phyloP scores from a whole-genome alignment of 495 filamentous ascomycete genomes.

The Penicillium subrubescens region DNA sequence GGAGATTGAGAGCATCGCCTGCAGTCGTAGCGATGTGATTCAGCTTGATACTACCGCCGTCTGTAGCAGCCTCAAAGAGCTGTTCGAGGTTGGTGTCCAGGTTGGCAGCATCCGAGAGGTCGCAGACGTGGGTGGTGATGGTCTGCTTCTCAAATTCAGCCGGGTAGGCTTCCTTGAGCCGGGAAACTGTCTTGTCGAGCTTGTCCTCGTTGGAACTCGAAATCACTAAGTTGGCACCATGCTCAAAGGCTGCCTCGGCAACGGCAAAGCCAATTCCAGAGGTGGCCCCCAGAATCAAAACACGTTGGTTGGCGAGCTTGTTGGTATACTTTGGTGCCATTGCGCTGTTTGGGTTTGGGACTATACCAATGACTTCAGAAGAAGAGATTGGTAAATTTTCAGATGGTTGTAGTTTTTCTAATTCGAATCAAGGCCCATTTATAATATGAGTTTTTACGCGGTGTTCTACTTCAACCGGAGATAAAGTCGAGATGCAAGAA shows the following conservation, averaged over 20 bases:
- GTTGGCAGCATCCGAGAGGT: constrained; percentile 44
- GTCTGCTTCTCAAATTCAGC: constrained; percentile 21
- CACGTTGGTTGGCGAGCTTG: constrained; percentile 25
- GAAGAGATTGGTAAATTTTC: background rate
- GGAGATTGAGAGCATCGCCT: constrained; percentile 43
- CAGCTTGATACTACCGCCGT: constrained; percentile 34
- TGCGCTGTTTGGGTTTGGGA: background rate
- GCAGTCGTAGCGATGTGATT: constrained; percentile 67
- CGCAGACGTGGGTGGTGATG: constrained; percentile 33
- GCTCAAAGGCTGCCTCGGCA: constrained; percentile 53
- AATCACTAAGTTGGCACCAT: constrained; percentile 55
- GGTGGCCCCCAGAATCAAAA: constrained; percentile 58
- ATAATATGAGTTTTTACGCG: no score
- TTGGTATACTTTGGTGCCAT: constrained; percentile 24
- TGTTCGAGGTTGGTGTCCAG: constrained; percentile 48
- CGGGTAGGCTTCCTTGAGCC: constrained; percentile 41
- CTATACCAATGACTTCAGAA: background rate
- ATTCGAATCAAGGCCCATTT: background rate
- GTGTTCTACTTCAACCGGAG: background rate
- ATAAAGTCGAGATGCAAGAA: background rate
- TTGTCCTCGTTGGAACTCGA: constrained; percentile 52
- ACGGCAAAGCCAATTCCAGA: constrained; percentile 59
- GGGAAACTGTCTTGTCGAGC: constrained; percentile 43
- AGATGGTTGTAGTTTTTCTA: background rate
- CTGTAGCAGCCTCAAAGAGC: constrained; percentile 43